These are phyloP conservation scores for Termitomyces sp. DNA, from an alignment of 768 basidiomycete species.

Conservation along the genomic window DNA sequence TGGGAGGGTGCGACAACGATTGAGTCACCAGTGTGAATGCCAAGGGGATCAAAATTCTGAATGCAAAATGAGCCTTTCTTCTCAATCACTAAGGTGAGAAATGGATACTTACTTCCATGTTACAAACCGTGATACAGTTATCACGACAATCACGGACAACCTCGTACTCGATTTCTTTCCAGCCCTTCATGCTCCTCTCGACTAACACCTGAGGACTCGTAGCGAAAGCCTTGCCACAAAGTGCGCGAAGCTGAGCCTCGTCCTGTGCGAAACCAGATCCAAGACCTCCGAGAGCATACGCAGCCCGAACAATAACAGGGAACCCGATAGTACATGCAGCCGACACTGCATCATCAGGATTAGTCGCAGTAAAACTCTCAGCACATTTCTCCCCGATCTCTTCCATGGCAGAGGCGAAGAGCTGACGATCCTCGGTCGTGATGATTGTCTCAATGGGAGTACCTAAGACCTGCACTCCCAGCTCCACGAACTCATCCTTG, in stretches of 20 bases:
- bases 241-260: slow-evolving; percentile 78
- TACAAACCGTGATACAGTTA: slow-evolving; percentile 99
- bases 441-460: slow-evolving; percentile 98
- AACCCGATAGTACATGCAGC: slow-evolving; percentile 87
- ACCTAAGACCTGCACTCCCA: slow-evolving; percentile 91
- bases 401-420: slow-evolving; percentile 92
- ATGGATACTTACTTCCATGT: slow-evolving; percentile 87
- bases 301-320: slow-evolving; percentile 95
- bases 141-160: slow-evolving; percentile 96
- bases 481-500: slow-evolving; percentile 88
- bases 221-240: slow-evolving; percentile 94
- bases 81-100: neutral
- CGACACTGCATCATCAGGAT: slow-evolving; percentile 70
- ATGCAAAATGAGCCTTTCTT: neutral
- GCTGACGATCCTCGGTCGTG: slow-evolving; percentile 91
- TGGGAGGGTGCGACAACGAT: slow-evolving; percentile 98
- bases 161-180: slow-evolving; percentile 99
- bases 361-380: slow-evolving; percentile 84
- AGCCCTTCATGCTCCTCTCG: slow-evolving; percentile 99
- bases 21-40: slow-evolving; percentile 98
- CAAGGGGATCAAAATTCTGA: slow-evolving; percentile 98
- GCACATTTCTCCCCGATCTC: slow-evolving; percentile 96
- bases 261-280: slow-evolving; percentile 97
- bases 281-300: slow-evolving; percentile 92
- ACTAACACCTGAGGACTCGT: slow-evolving; percentile 98